A percentile compares a stretch with the other conserved stretches of the same genome.
Evolutionary conservation across 495 filamentous ascomycete species (phyloP).

Genomic region (Cercophora samala): DNA sequence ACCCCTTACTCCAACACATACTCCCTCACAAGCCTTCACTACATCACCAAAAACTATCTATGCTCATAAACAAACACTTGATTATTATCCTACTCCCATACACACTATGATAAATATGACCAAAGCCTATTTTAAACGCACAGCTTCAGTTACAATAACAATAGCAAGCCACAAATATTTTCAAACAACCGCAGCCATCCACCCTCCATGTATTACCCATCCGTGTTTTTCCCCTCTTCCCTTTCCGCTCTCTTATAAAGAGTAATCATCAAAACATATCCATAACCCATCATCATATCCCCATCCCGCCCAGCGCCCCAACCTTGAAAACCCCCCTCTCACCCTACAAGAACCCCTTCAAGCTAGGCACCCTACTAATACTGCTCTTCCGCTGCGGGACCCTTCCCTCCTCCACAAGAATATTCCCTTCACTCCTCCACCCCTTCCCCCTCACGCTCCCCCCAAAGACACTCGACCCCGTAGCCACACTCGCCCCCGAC

Average conservation of each 20-base stretch:
- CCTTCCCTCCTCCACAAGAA: slow-evolving; percentile 41
- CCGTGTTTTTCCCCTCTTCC: not conserved
- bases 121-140: not conserved
- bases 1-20: too few relatives aligned
- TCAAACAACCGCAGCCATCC: not conserved
- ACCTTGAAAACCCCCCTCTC: not conserved
- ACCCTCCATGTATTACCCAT: not conserved
- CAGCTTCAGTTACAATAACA: not conserved
- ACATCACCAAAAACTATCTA: not conserved
- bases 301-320: not conserved
- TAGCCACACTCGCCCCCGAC: slow-evolving; percentile 35
- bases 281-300: not conserved
- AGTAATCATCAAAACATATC: not conserved
- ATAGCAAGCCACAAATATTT: not conserved
- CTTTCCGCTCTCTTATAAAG: not conserved
- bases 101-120: not conserved
- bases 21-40: too few relatives aligned
- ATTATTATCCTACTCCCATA: not conserved
- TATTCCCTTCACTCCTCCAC: slow-evolving; percentile 22
- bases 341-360: slow-evolving; percentile 48
- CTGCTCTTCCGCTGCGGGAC: slow-evolving; percentile 56
- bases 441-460: slow-evolving; percentile 38
- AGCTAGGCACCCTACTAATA: slow-evolving; percentile 48
- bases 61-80: not conserved
- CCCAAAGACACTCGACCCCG: slow-evolving; percentile 24